These are phyloP conservation scores for Candida endomychidarum DNA, from an alignment of 805 yeast species.

Conservation along the genomic window DNA sequence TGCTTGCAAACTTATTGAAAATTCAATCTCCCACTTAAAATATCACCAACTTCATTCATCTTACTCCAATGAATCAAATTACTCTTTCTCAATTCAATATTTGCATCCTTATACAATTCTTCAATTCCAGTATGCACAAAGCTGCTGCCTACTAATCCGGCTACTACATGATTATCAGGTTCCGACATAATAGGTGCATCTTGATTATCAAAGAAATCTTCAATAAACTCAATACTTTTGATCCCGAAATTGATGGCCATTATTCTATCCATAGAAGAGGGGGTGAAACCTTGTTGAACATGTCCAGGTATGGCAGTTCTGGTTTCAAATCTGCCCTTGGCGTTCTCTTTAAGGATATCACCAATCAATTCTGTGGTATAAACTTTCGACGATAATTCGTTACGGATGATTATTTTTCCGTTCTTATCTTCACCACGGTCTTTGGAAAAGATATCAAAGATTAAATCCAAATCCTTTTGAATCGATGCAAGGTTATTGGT, in stretches of 20 bases:
- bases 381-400: constrained; percentile 68
- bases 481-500: constrained; percentile 59
- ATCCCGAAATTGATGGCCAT: constrained; percentile 71
- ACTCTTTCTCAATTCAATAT: constrained; percentile 65
- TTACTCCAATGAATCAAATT: constrained; percentile 66
- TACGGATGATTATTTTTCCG: constrained; percentile 69
- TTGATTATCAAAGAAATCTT: constrained; percentile 22
- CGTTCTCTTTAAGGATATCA: constrained; percentile 64
- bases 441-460: constrained; percentile 57
- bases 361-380: constrained; percentile 67
- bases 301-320: constrained; percentile 85
- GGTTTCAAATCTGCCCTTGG: constrained; percentile 67
- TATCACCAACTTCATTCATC: constrained; percentile 58
- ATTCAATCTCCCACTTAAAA: constrained; percentile 65
- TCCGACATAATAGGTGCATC: background rate
- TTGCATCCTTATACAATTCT: constrained; percentile 61
- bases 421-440: constrained; percentile 65
- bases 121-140: constrained; percentile 58
- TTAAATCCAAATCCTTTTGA: constrained; percentile 61
- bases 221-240: constrained; percentile 68
- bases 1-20: too few species aligned
- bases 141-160: constrained; percentile 69
- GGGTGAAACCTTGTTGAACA: constrained; percentile 81
- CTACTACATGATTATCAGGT: constrained; percentile 42
- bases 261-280: constrained; percentile 76